Evolutionary conservation across 345 rosid genomes (phyloP).

Genomic region (Brassica incana): DNA sequence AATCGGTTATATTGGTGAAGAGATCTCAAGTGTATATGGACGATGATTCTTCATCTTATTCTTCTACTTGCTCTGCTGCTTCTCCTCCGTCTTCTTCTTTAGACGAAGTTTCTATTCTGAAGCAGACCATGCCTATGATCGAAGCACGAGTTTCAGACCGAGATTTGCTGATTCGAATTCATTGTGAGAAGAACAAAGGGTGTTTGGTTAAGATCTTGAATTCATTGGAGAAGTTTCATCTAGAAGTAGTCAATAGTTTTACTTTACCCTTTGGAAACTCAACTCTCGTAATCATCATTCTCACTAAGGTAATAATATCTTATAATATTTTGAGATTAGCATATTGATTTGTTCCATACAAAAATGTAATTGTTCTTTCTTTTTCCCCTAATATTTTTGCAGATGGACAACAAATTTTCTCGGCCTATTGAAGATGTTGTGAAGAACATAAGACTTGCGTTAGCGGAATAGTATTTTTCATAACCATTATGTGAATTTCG

Average conservation of each 20-base stretch:
- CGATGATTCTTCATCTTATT: slow-evolving; percentile 50
- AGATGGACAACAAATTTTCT: slow-evolving; percentile 34
- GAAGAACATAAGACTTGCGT: slow-evolving; percentile 35
- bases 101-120: slow-evolving; percentile 37
- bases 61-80: slow-evolving; percentile 45
- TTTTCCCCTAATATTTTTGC: not conserved
- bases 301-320: slow-evolving; percentile 52
- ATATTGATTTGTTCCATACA: not conserved
- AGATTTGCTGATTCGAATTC: slow-evolving; percentile 64
- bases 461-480: slow-evolving; percentile 18
- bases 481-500: not conserved
- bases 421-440: slow-evolving; percentile 37
- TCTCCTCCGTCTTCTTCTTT: slow-evolving; percentile 46
- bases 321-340: not conserved
- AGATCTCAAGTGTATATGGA: slow-evolving; percentile 51
- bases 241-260: slow-evolving; percentile 52
- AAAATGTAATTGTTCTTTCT: not conserved
- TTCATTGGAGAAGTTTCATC: slow-evolving; percentile 54
- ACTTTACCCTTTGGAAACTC: slow-evolving; percentile 65
- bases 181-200: slow-evolving; percentile 57
- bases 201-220: slow-evolving; percentile 44
- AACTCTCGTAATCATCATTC: slow-evolving; percentile 60
- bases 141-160: slow-evolving; percentile 58
- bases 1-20: slow-evolving; percentile 56
- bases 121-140: slow-evolving; percentile 61